Evolutionary conservation across 768 basidiomycete species (phyloP).

Genomic region (Leucocoprinus birnbaumii): DNA sequence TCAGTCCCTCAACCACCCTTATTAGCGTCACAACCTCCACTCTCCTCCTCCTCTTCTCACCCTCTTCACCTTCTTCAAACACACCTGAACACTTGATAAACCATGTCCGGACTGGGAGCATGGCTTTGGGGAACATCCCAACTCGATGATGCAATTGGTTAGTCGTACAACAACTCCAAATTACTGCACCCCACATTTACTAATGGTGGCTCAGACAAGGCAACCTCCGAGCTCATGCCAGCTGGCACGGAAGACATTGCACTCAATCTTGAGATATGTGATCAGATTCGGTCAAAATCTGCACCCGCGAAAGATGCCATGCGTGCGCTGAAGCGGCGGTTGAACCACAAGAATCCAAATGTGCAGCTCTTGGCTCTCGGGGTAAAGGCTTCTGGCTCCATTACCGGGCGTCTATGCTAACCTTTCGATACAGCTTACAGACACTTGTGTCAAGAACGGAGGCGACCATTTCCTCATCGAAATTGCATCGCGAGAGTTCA

Average conservation of each 20-base stretch:
- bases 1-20: neutral
- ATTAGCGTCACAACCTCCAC: constrained; percentile 1
- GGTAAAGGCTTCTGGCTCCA: constrained; percentile 46
- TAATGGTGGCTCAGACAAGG: constrained; percentile 64
- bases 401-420: constrained; percentile 1
- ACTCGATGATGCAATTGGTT: constrained; percentile 81
- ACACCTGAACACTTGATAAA: neutral
- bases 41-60: neutral
- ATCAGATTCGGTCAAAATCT: constrained; percentile 92
- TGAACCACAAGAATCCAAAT: constrained; percentile 95
- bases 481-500: constrained; percentile 85
- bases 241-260: constrained; percentile 88
- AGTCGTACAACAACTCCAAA: constrained; percentile 21
- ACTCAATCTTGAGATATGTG: constrained; percentile 92
- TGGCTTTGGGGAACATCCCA: constrained; percentile 84
- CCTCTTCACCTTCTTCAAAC: neutral
- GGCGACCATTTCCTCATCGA: constrained; percentile 89
- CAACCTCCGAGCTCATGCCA: constrained; percentile 88
- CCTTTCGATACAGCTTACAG: constrained; percentile 59
- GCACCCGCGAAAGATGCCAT: constrained; percentile 84
- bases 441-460: constrained; percentile 94
- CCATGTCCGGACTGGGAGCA: constrained; percentile 59
- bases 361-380: constrained; percentile 86
- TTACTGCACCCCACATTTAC: constrained; percentile 7
- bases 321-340: constrained; percentile 81